Base-by-base conservation (phyloP, 2,329 filamentous ascomycete genomes). In the Massarina eburnea region DNA sequence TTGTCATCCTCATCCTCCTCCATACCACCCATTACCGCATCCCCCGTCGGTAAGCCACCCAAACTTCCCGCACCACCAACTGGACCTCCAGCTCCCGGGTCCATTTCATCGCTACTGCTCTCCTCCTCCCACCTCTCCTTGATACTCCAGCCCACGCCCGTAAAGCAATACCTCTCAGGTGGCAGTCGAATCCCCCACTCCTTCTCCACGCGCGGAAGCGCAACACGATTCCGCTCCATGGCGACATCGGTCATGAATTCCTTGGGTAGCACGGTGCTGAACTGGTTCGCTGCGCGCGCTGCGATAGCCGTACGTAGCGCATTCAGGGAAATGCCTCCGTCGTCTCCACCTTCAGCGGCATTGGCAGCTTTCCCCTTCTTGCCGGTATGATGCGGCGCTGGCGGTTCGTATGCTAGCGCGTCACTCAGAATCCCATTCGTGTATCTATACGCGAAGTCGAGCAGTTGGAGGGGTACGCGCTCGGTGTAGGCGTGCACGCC, bases 361-460 rank as follows among this genome's bases (percentile, higher is more conserved):
- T 15, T 21, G 18, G 45, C 27, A 0, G 55, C 53, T 19, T 45
- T 50, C 1, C 48, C 53, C 18, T 45, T 50, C 41, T 66, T 64
- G 45, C 45, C 1, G 42, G 44, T 21, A 1, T 52, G n/a, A 0
- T 62, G 61, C 1, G 62, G 64, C 1, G 54, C 15, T 0, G 64
- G 63, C 1, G 63, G 64, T 38, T 68, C 64, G 59, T 71, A 68
- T 3, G 55, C 52, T 1, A 70, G 50, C 5, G 67, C 85, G 72
- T 91, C 87, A 55, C 76, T 82, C 17, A 91, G 81, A 27, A 91
- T 78, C 46, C 81, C 80, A 1, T 83, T 83, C 8, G 86, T 89
- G 76, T 91, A 88, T 29, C 89, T 84, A 78, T 94, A 94, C 39
- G 89, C 87, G 65, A 92, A 92, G 55, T 94, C 89, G 67, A 94